Conservation (phyloP, 768 basidiomycete species). For the Lenzites betulinus region DNA sequence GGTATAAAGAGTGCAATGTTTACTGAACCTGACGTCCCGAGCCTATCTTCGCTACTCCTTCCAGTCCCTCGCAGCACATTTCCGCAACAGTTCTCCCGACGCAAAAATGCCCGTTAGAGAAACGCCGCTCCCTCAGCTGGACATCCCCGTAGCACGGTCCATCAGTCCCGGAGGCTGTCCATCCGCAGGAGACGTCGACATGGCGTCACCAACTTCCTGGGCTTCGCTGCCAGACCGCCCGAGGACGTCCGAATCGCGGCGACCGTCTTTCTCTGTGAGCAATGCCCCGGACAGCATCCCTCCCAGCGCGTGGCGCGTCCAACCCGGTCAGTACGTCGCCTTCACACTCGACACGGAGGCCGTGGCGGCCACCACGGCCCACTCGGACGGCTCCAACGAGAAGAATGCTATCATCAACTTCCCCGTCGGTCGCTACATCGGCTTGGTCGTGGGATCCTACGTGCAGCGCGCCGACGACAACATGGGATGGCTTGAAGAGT, state of each 20-base stretch:
- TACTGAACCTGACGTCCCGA: not conserved
- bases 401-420: conserved; percentile 7
- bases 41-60: not conserved
- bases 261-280: conserved; percentile 14
- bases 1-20: conserved; percentile 10
- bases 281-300: conserved; percentile 11
- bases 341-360: conserved; percentile 24
- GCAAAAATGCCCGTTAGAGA: conserved; percentile 10
- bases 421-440: conserved; percentile 24
- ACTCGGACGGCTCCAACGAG: conserved; percentile 8
- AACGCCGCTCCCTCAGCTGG: conserved; percentile 4
- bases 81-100: not conserved
- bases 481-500: conserved; percentile 16
- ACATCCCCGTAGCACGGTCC: conserved; percentile 10
- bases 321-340: conserved; percentile 23
- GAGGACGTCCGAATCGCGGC: conserved; percentile 16
- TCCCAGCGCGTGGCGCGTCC: conserved; percentile 13
- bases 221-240: conserved; percentile 15
- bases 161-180: conserved; percentile 19
- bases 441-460: conserved; percentile 26
- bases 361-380: conserved; percentile 3
- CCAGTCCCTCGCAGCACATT: not conserved
- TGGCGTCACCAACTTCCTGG: conserved; percentile 9
- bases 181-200: conserved; percentile 14
- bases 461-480: conserved; percentile 13